phyloP scores from a whole-genome alignment of 2,329 filamentous ascomycete species.

The Chrysoporthe cubensis region DNA sequence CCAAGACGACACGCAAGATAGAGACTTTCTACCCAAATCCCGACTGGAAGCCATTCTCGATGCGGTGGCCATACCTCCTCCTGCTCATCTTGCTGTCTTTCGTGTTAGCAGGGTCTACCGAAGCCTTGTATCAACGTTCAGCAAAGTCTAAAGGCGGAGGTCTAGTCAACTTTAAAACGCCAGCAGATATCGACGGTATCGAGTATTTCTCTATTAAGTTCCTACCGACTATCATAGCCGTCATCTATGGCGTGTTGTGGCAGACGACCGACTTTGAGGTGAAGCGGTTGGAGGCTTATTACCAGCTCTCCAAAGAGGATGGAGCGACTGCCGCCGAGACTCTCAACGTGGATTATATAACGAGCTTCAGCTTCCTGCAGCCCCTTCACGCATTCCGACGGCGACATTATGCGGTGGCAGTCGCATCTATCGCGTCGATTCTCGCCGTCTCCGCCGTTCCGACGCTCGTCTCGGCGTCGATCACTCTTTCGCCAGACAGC shows the following conservation, averaged over 20 bases:
- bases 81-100: slow-evolving; percentile 59
- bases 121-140: slow-evolving; percentile 59
- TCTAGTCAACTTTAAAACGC: slow-evolving; percentile 54
- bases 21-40: slow-evolving; percentile 65
- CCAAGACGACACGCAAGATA: slow-evolving; percentile 40
- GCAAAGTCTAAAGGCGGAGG: slow-evolving; percentile 34
- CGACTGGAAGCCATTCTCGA: slow-evolving; percentile 69
- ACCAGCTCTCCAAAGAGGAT: slow-evolving; percentile 63
- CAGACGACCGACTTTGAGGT: slow-evolving; percentile 70
- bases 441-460: slow-evolving; percentile 71
- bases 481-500: slow-evolving; percentile 60
- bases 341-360: slow-evolving; percentile 76
- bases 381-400: slow-evolving; percentile 65
- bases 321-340: slow-evolving; percentile 67
- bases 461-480: slow-evolving; percentile 66
- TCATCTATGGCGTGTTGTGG: slow-evolving; percentile 67
- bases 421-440: slow-evolving; percentile 67
- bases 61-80: slow-evolving; percentile 64
- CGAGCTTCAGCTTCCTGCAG: slow-evolving; percentile 66
- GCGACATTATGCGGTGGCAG: slow-evolving; percentile 69
- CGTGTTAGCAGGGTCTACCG: slow-evolving; percentile 54
- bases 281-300: slow-evolving; percentile 68
- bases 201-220: slow-evolving; percentile 68
- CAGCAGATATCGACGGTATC: slow-evolving; percentile 53
- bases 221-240: slow-evolving; percentile 62